A percentile compares a stretch with the other conserved stretches of the same genome.
phyloP scores from a whole-genome alignment of 2,329 filamentous ascomycete genomes.

The Botryosphaeria dothidea region DNA sequence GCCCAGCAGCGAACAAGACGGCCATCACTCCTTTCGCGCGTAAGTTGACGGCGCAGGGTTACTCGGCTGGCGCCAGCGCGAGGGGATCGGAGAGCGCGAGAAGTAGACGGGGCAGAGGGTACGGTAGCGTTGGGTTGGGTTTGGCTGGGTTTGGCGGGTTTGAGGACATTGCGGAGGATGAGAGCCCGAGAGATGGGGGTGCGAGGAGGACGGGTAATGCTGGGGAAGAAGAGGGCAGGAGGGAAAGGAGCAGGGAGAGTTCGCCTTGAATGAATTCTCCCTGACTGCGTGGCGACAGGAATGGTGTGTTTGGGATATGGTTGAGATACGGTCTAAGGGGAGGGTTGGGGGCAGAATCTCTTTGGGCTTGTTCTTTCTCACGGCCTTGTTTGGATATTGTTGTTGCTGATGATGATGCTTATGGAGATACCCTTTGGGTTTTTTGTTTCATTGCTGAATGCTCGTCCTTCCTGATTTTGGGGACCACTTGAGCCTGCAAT shows the following conservation, averaged over 20 bases:
- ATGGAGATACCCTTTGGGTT: neutral
- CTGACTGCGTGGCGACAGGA: neutral
- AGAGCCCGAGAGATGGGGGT: neutral
- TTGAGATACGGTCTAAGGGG: neutral
- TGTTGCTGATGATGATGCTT: neutral
- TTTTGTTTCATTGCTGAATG: neutral
- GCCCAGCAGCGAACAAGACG: constrained; percentile 28
- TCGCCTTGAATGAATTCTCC: neutral
- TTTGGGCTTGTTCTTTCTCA: neutral
- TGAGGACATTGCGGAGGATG: constrained; percentile 20
- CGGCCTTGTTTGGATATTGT: neutral
- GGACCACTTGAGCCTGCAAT: neutral
- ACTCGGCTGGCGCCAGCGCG: neutral
- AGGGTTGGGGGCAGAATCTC: no score
- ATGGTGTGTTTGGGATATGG: neutral
- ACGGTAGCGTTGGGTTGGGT: neutral
- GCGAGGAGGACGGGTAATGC: no score
- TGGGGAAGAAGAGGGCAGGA: neutral
- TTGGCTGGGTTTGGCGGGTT: constrained; percentile 18
- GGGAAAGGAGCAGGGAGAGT: neutral
- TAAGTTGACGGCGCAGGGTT: constrained; percentile 38
- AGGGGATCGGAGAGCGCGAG: neutral
- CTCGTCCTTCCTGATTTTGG: neutral
- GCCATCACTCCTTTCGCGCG: constrained; percentile 41
- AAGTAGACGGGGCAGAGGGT: neutral